phyloP scores from a whole-genome alignment of 2,329 filamentous ascomycete genomes.

The Colletotrichum destructivum region DNA sequence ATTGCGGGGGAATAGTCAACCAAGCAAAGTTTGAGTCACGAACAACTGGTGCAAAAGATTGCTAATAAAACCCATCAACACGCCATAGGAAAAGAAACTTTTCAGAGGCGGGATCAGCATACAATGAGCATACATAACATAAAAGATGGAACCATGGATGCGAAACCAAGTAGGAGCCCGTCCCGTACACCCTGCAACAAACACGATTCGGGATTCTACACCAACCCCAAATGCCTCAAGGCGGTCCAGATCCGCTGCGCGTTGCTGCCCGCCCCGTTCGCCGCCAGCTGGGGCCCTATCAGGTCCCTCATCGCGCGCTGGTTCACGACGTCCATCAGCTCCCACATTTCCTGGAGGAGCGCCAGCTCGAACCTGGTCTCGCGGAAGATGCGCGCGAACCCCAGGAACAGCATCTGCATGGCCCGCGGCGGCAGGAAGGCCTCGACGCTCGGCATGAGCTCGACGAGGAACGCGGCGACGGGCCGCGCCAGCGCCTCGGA shows the following conservation, averaged over 20 bases:
- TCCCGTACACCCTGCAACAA: too few species aligned
- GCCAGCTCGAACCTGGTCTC: slow-evolving; percentile 31
- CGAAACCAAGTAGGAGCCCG: rapidly evolving
- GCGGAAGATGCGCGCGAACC: slow-evolving; percentile 36
- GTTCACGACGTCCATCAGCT: slow-evolving; percentile 33
- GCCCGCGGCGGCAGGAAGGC: slow-evolving; percentile 22
- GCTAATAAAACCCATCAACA: not conserved
- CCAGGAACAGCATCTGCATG: slow-evolving; percentile 34
- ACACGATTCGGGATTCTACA: not conserved
- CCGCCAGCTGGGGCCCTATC: slow-evolving; percentile 35
- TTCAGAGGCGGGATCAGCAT: not conserved
- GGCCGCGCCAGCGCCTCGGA: slow-evolving; percentile 45
- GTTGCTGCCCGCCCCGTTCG: slow-evolving; percentile 29
- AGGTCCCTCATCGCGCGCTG: slow-evolving; percentile 16
- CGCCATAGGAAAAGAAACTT: not conserved
- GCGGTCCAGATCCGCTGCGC: slow-evolving; percentile 35
- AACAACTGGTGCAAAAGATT: not conserved
- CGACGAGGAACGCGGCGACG: slow-evolving; percentile 47
- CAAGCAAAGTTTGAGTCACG: not conserved
- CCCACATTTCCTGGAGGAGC: slow-evolving; percentile 36
- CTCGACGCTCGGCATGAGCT: slow-evolving; percentile 43
- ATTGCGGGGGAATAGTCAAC: too few species aligned
- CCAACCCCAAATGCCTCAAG: slow-evolving; percentile 34
- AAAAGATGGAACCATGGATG: not conserved
- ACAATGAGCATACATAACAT: too few species aligned